A percentile compares a stretch with the other conserved stretches of the same genome.
These are phyloP conservation scores for Paraconiothyrium brasiliense DNA, from an alignment of 2,329 filamentous ascomycete genomes.

Conservation along the genomic window DNA sequence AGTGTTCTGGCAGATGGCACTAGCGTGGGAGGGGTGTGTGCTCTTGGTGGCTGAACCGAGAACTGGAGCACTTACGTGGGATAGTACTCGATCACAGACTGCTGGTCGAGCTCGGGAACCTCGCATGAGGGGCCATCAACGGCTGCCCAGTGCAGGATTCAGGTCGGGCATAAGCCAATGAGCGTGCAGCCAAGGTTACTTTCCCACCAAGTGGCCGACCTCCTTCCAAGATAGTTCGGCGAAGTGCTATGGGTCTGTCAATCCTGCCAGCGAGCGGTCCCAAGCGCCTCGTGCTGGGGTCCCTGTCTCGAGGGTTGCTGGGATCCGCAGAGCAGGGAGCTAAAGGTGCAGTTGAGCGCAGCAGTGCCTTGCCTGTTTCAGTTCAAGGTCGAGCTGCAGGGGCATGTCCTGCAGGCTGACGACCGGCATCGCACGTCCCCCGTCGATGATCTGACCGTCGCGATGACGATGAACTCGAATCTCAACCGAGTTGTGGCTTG, in stretches of 20 bases:
- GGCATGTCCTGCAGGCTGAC: conserved; percentile 42
- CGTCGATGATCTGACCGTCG: conserved; percentile 27
- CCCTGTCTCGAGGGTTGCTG: conserved; percentile 24
- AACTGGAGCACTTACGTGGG: conserved; percentile 33
- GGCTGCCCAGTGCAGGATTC: conserved; percentile 40
- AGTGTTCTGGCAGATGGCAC: conserved; percentile 23
- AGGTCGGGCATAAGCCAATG: conserved; percentile 28
- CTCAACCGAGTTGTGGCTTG: conserved; percentile 34
- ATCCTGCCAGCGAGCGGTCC: conserved; percentile 24
- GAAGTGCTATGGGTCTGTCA: conserved; percentile 26
- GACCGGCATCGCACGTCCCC: conserved; percentile 27
- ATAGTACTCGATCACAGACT: conserved; percentile 32
- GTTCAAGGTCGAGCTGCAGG: conserved; percentile 34
- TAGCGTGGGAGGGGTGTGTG: conserved; percentile 23
- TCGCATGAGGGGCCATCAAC: conserved; percentile 27
- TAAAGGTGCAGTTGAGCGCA: conserved; percentile 28
- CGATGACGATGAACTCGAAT: conserved; percentile 28
- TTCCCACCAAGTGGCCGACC: conserved; percentile 28
- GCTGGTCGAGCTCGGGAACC: conserved; percentile 29
- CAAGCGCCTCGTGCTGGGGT: conserved; percentile 26
- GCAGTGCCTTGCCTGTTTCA: conserved; percentile 43
- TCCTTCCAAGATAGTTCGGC: conserved; percentile 32
- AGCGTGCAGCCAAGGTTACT: conserved; percentile 27
- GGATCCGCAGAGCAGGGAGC: conserved; percentile 25
- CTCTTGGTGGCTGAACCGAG: conserved; percentile 27